A percentile compares a stretch with the other conserved stretches of the same genome.
These are phyloP conservation scores for Clarkia xantiana DNA, from an alignment of 345 rosid genomes.

Conservation along the genomic window DNA sequence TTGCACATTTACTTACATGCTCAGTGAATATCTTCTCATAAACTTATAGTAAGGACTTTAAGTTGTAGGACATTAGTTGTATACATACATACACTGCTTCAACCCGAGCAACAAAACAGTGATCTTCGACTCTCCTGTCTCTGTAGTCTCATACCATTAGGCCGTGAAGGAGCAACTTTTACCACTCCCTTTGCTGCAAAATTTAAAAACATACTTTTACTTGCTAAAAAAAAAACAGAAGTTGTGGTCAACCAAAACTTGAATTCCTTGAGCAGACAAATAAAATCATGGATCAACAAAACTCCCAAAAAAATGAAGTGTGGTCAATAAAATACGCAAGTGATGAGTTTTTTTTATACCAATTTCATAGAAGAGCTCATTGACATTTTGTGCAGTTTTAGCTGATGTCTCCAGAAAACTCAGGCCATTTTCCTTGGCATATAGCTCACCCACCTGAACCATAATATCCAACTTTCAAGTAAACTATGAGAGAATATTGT, in stretches of 20 bases:
- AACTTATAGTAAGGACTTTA: too few species aligned
- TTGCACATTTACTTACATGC: too few species aligned
- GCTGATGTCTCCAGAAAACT: conserved; percentile 56
- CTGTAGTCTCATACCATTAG: conserved; percentile 54
- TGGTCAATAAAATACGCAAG: conserved; percentile 1
- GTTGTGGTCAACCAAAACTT: too few species aligned
- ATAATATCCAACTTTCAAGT: neutral
- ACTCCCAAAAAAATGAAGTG: too few species aligned
- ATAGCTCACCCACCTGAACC: conserved; percentile 49
- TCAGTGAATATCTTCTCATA: too few species aligned
- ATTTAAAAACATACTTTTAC: neutral
- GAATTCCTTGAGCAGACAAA: too few species aligned
- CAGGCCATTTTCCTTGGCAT: conserved; percentile 53
- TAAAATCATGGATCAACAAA: too few species aligned
- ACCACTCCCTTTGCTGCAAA: conserved; percentile 48
- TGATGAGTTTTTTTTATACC: conserved; percentile 22
- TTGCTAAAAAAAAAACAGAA: neutral
- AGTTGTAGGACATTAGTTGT: neutral
- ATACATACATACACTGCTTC: neutral
- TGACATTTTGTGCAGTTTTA: conserved; percentile 58
- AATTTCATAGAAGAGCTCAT: conserved; percentile 62
- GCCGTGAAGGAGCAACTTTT: conserved; percentile 43
- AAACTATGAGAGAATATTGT: too few species aligned
- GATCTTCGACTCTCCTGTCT: conserved; percentile 32
- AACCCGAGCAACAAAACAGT: conserved; percentile 44